phyloP scores from a whole-genome alignment of 371 early-diverging fungal genomes.

The Racocetra persica region DNA sequence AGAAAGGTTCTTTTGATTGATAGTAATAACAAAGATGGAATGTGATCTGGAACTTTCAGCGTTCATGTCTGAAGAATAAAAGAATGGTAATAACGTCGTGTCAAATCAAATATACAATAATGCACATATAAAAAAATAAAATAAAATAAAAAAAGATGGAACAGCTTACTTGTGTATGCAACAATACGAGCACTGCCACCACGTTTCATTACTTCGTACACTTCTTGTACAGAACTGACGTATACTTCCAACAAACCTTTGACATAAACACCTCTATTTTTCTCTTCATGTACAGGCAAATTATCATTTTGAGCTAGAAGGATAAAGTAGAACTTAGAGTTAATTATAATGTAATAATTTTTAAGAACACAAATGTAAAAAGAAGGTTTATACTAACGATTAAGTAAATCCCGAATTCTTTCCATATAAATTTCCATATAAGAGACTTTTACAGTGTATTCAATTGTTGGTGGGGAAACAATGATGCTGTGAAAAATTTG shows the following conservation, averaged over 20 bases:
- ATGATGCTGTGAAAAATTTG: conserved; percentile 88
- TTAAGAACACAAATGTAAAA: not conserved
- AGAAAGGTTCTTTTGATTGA: conserved; percentile 91
- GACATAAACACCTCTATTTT: conserved; percentile 93
- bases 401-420: conserved; percentile 95
- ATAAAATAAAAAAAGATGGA: no score
- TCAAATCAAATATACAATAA: not conserved
- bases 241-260: conserved; percentile 95
- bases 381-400: conserved; percentile 65
- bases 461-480: conserved; percentile 85
- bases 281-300: conserved; percentile 95
- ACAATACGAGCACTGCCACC: conserved; percentile 92
- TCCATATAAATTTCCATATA: conserved; percentile 99
- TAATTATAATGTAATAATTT: not conserved
- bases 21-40: conserved; percentile 96
- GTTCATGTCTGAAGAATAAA: conserved; percentile 85
- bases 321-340: not conserved
- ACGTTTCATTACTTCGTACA: conserved; percentile 92
- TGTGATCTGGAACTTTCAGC: conserved; percentile 96
- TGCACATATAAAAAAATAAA: not conserved
- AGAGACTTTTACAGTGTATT: conserved; percentile 94
- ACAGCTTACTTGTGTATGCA: conserved; percentile 82
- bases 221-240: conserved; percentile 93
- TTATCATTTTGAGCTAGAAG: conserved; percentile 81
- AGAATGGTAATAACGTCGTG: not conserved